phyloP scores from a whole-genome alignment of 371 early-diverging fungal genomes.

The Cokeromyces recurvatus region DNA sequence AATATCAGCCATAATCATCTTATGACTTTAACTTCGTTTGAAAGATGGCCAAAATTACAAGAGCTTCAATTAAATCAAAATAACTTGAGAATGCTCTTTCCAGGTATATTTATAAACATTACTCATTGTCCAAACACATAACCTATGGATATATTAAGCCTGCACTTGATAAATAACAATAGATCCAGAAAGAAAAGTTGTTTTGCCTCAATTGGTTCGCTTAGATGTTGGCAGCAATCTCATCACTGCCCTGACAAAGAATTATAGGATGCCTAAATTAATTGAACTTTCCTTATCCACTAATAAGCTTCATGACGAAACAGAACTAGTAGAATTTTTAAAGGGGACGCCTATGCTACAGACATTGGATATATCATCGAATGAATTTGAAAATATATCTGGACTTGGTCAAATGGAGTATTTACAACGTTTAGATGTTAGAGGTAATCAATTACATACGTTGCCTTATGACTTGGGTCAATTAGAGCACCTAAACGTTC shows the following conservation, averaged over 20 bases:
- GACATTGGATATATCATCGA: slow-evolving; percentile 64
- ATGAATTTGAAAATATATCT: slow-evolving; percentile 54
- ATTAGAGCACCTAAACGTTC: slow-evolving; percentile 39
- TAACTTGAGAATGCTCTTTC: slow-evolving; percentile 21
- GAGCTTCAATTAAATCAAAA: slow-evolving; percentile 53
- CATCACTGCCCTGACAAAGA: slow-evolving; percentile 22
- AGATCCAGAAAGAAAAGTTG: background rate
- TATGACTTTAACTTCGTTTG: slow-evolving; percentile 34
- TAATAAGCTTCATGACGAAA: slow-evolving; percentile 34
- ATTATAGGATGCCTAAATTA: too few species aligned
- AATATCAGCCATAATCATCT: slow-evolving; percentile 54
- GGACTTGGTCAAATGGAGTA: slow-evolving; percentile 28
- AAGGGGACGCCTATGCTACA: slow-evolving; percentile 40
- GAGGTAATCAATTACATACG: slow-evolving; percentile 50
- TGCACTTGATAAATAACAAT: background rate
- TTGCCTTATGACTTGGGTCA: slow-evolving; percentile 55
- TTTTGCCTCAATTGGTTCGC: slow-evolving; percentile 41
- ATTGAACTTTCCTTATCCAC: slow-evolving; percentile 52
- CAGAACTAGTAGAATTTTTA: slow-evolving; percentile 9
- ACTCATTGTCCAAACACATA: too few species aligned
- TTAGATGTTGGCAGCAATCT: slow-evolving; percentile 58
- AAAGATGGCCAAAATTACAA: slow-evolving; percentile 37
- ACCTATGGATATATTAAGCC: too few species aligned
- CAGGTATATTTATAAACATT: slow-evolving; percentile 14
- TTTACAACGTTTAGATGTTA: slow-evolving; percentile 58